Conservation (phyloP, 345 rosid species). For the Heritiera littoralis region DNA sequence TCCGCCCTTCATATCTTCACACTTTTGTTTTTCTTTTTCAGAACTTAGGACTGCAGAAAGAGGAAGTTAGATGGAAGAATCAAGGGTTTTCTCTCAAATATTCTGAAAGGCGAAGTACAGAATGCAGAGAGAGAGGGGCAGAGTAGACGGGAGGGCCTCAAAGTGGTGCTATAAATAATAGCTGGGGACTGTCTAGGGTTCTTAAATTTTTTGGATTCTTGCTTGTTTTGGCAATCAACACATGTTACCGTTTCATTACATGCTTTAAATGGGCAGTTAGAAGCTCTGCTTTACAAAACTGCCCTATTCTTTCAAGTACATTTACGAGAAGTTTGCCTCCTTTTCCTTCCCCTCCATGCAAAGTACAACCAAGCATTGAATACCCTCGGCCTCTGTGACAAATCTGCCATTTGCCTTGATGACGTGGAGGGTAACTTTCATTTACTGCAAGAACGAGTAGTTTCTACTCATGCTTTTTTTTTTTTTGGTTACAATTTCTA, state of each 20-base stretch:
- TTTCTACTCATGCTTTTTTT: too few species aligned
- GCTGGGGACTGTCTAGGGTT: slow-evolving; percentile 45
- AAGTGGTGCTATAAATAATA: slow-evolving; percentile 59
- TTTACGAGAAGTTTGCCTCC: slow-evolving; percentile 17
- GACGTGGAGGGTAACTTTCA: too few species aligned
- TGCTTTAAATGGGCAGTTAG: slow-evolving; percentile 41
- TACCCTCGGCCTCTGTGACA: background rate
- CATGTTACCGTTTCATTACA: slow-evolving; percentile 39
- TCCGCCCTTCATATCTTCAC: slow-evolving; percentile 47
- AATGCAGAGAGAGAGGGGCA: slow-evolving; percentile 34
- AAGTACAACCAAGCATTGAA: background rate
- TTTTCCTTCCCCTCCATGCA: background rate
- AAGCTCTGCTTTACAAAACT: slow-evolving; percentile 25
- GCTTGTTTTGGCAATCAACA: slow-evolving; percentile 48
- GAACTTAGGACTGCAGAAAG: slow-evolving; percentile 20
- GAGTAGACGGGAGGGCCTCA: slow-evolving; percentile 40
- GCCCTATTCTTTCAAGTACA: slow-evolving; percentile 30
- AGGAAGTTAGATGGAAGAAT: slow-evolving; percentile 34
- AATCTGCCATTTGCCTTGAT: too few species aligned
- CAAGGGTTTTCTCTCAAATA: slow-evolving; percentile 34
- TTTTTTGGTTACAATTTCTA: too few species aligned
- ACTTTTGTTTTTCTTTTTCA: background rate
- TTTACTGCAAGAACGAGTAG: too few species aligned
- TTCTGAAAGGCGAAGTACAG: slow-evolving; percentile 48
- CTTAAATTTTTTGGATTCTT: slow-evolving; percentile 57